Conservation (phyloP, 2,329 filamentous ascomycete genomes). For the Aspergillus udagawae region DNA sequence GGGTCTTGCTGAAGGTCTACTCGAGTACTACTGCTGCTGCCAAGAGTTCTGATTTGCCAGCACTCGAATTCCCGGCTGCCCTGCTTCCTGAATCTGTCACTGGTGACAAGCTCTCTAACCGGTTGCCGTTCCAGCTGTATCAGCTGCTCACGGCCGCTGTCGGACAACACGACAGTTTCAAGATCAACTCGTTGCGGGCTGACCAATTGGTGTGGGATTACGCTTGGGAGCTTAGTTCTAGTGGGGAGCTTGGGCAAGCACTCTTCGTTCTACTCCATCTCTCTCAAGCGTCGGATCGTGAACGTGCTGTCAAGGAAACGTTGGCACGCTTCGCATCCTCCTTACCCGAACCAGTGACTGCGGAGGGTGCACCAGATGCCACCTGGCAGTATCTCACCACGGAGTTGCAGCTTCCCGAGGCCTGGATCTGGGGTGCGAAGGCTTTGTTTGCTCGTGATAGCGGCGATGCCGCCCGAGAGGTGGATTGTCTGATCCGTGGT, state of each 20-base stretch:
- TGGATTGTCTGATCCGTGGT: conserved; percentile 75
- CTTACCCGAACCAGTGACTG: conserved; percentile 57
- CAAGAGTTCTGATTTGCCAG: conserved; percentile 31
- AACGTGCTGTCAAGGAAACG: conserved; percentile 66
- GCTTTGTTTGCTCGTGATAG: conserved; percentile 75
- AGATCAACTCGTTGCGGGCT: conserved; percentile 55
- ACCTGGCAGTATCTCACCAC: conserved; percentile 59
- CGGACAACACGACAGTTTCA: conserved; percentile 47
- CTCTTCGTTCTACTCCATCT: conserved; percentile 76
- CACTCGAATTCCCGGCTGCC: conserved; percentile 58
- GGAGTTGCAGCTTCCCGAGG: conserved; percentile 65
- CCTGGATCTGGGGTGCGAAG: conserved; percentile 85
- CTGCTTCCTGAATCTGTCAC: conserved; percentile 74
- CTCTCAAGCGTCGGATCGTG: conserved; percentile 58
- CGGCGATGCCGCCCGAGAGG: conserved; percentile 66
- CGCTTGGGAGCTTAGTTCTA: conserved; percentile 45
- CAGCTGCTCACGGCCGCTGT: conserved; percentile 55
- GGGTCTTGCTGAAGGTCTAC: conserved; percentile 81
- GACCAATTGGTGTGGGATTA: conserved; percentile 66
- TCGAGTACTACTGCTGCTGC: conserved; percentile 42
- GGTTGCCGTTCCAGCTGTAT: conserved; percentile 81
- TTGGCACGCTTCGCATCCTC: conserved; percentile 67
- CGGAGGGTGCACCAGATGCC: conserved; percentile 35
- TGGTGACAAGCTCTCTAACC: conserved; percentile 68
- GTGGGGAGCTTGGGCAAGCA: conserved; percentile 65